Percentiles rank a stretch among this genome's conserved stretches.
These are phyloP conservation scores for Brachypodium distachyon DNA, from an alignment of 202 grass and related monocot species.

Conservation along the genomic window DNA sequence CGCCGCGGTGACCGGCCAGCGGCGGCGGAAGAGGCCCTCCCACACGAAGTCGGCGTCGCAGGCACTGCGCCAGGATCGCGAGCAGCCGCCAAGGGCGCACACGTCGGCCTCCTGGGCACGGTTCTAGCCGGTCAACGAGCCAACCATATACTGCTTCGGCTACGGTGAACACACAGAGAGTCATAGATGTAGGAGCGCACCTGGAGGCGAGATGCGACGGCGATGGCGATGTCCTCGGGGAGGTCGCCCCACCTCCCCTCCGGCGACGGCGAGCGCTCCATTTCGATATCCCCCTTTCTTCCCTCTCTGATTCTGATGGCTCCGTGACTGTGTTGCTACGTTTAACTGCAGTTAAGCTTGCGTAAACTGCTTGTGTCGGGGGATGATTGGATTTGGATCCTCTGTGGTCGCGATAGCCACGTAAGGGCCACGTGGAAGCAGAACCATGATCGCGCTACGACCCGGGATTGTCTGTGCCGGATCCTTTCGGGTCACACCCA, in stretches of 20 bases:
- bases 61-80: conserved; percentile 48
- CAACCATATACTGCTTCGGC: neutral
- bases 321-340: no score
- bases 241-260: conserved; percentile 27
- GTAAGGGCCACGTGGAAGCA: neutral
- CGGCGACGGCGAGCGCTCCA: conserved; percentile 18
- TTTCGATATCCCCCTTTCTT: neutral
- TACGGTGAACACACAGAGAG: neutral
- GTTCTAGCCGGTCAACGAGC: conserved; percentile 6
- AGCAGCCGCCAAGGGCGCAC: conserved; percentile 62
- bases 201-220: conserved; percentile 41
- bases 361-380: neutral
- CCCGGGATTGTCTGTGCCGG: neutral
- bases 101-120: conserved; percentile 54
- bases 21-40: conserved; percentile 56
- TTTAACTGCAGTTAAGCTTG: neutral
- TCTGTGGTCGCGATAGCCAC: neutral
- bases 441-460: neutral
- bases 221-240: conserved; percentile 41
- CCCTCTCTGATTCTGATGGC: neutral
- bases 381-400: neutral
- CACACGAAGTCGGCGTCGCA: conserved; percentile 70
- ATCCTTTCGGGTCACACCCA: neutral
- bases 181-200: neutral
- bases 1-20: conserved; percentile 41